Base-by-base conservation (phyloP, 495 filamentous ascomycete genomes). In the Talaromyces stipitatus region DNA sequence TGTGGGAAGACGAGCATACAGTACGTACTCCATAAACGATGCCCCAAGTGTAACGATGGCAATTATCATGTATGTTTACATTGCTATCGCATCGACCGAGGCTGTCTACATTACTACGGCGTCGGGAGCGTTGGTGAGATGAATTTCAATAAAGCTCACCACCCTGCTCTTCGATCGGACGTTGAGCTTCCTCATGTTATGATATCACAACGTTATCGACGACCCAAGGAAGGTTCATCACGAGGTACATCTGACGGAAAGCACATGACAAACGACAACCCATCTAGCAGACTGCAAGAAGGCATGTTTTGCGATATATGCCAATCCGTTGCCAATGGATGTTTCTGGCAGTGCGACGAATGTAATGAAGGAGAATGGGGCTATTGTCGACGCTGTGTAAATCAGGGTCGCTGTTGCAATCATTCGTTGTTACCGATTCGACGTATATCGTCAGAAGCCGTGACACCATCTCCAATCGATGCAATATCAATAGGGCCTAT, bases 281-380 rank as follows among this genome's bases (percentile, higher is more conserved):
- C 89, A 0, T 65, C 76, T 7, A 75, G 74, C 30, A 75, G 88
- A 16, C 70, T 95, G n/a, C 80, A 89, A 66, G 81, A 78, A 46
- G 91, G 91, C n/a, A 78, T 85, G 22, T 96, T 96, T 68, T 96
- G 91, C 70, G 79, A 82, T 24, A 78, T 80, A 38, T 96, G 91
- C 63, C 69, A 75, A n/a, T 75, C 79, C 0, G 84, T 80, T 68
- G 76, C 89, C 0, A 90, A 94, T 58, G 78, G 85, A 22, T 89
- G 86, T 65, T 91, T 85, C 65, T 96, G 90, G 91, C 82, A 86
- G 57, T 96, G 91, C 68, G 81, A 82, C 55, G 61, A 75, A 33
- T 96, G 91, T 70, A 95, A 95, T 62, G 85, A 92, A 54, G 91
- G 88, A 24, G 90, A 91, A 63, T 96, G 91, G 91, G 91, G 91